These are phyloP conservation scores for Ceriops zippeliana DNA, from an alignment of 345 rosid species.

Conservation along the genomic window DNA sequence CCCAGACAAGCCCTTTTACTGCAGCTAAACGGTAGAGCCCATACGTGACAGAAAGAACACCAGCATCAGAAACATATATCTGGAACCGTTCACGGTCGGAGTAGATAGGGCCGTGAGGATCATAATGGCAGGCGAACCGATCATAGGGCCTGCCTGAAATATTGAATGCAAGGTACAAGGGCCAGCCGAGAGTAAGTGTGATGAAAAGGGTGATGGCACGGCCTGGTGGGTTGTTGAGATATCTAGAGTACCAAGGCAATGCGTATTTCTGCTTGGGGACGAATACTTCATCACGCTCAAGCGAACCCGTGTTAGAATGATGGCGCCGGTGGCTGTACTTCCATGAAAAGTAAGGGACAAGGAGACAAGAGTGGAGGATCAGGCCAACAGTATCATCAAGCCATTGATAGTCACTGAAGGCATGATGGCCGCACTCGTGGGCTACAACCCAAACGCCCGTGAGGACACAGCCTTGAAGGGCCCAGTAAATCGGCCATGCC, in stretches of 20 bases:
- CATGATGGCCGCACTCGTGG: constrained; percentile 96
- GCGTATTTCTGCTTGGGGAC: constrained; percentile 60
- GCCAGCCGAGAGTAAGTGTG: constrained; percentile 81
- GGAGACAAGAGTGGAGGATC: constrained; percentile 70
- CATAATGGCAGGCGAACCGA: constrained; percentile 66
- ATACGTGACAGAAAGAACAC: constrained; percentile 49
- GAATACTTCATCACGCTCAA: constrained; percentile 80
- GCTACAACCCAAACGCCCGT: constrained; percentile 89
- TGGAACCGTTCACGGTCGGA: constrained; percentile 68
- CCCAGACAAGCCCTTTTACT: constrained; percentile 59
- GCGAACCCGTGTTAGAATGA: constrained; percentile 83
- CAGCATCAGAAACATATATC: constrained; percentile 65
- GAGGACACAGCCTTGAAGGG: constrained; percentile 64
- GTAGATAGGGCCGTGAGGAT: constrained; percentile 78
- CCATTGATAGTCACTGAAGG: constrained; percentile 90
- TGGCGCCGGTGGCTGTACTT: constrained; percentile 93
- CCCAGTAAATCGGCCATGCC: constrained; percentile 87
- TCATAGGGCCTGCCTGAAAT: constrained; percentile 75
- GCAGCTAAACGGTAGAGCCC: constrained; percentile 51
- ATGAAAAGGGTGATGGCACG: constrained; percentile 41
- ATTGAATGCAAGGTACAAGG: constrained; percentile 72
- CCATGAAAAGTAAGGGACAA: constrained; percentile 93
- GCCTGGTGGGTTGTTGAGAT: constrained; percentile 75
- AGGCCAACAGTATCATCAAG: constrained; percentile 82
- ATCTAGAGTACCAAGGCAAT: constrained; percentile 52